Base-by-base conservation (phyloP, 192 early-diverging fungal genomes). In the Rhizoclosmatium globosum region DNA sequence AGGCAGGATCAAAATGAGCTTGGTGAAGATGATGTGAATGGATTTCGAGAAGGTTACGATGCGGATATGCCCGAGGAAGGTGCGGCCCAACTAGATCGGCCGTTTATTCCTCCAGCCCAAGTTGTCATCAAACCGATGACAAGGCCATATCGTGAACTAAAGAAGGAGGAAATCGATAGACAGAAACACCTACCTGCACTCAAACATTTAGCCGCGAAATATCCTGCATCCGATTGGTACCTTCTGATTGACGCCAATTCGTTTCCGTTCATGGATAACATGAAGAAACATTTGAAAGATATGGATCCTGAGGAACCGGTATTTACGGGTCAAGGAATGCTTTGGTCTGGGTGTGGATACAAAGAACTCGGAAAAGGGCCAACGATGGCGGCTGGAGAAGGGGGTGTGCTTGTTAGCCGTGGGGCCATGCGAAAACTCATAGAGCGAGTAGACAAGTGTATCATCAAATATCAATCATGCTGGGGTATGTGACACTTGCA, bases 181-280 rank as follows among this genome's bases (percentile, higher is more conserved):
- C 84, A 89, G 79, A 90, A 90, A 68, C 89, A 90, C 77, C 53
- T 90, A 11, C 87, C 89, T 17, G 88, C 82, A 7, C 86, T 87
- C 74, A 62, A 82, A 44, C 68, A 76, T 38, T 78, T 91, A 17
- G 87, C 76, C 58, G 65, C 75, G 17, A 79, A 65, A 7, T 90
- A 79, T 68, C 89, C 90, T 19, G 79, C 89, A 64, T 88, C 89
- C 41, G 82, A 88, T 44, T 91, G 89, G 89, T 91, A 78, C 60
- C 31, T 71, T 4, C 89, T 91, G 87, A 79, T 91, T 48, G 88
- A 91, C 77, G 90, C 91, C 78, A 89, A 91, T 77, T 86, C 89
- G 2, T 89, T 87, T 60, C 79, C 89, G n/a, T 87, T 86, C 64
- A 72, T 85, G 19, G 84, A 87, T 47, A 91, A 89, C 73, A 64